These are phyloP conservation scores for Xylaria sp. DNA, from an alignment of 2,329 filamentous ascomycete species.

Conservation along the genomic window DNA sequence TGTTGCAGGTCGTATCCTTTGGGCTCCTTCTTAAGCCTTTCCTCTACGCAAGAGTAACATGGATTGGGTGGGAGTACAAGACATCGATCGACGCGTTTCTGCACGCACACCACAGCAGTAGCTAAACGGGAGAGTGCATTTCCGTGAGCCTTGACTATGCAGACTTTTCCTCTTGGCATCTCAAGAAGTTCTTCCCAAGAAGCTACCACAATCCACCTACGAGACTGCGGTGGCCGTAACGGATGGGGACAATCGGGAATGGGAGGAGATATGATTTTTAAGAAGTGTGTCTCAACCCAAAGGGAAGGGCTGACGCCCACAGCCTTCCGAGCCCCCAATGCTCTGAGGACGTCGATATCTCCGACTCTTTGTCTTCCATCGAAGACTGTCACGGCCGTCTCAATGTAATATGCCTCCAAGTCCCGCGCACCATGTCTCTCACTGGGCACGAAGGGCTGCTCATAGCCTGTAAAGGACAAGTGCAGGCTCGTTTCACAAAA, in stretches of 20 bases:
- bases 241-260: background rate
- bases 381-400: slow-evolving; percentile 14
- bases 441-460: slow-evolving; percentile 7
- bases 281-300: too few species aligned
- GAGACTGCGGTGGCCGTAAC: background rate
- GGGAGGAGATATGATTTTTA: too few species aligned
- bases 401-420: slow-evolving; percentile 13
- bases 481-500: slow-evolving; percentile 18
- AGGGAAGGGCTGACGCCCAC: too few species aligned
- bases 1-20: too few species aligned
- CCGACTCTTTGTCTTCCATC: slow-evolving; percentile 22
- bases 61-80: background rate
- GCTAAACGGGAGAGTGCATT: slow-evolving; percentile 17
- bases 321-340: too few species aligned
- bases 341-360: slow-evolving; percentile 19
- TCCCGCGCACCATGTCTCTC: slow-evolving; percentile 5
- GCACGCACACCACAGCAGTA: slow-evolving; percentile 4
- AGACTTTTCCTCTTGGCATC: background rate
- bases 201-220: slow-evolving; percentile 17
- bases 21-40: background rate
- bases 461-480: slow-evolving; percentile 26
- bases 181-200: slow-evolving; percentile 26
- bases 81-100: background rate
- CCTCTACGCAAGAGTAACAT: background rate
- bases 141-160: slow-evolving; percentile 19